A percentile compares a stretch with the other conserved stretches of the same genome.
Evolutionary conservation across 2,329 filamentous ascomycete genomes (phyloP).

Genomic region (Sporothrix pseudoabietina): DNA sequence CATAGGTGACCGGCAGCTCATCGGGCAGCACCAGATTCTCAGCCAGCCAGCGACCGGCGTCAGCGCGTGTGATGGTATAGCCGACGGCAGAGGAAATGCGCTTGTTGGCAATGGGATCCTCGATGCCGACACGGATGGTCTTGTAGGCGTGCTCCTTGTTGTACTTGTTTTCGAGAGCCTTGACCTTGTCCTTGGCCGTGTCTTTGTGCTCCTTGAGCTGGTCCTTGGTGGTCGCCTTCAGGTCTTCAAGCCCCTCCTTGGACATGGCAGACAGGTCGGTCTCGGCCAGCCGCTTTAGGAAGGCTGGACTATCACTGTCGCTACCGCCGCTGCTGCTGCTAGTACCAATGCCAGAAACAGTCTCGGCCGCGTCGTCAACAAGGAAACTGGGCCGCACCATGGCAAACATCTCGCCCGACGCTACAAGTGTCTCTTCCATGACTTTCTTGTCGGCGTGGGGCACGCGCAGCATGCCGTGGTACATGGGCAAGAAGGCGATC

Average conservation of each 20-base stretch:
- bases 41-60: conserved; percentile 48
- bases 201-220: neutral
- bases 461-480: conserved; percentile 43
- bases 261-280: neutral
- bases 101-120: conserved; percentile 40
- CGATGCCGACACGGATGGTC: conserved; percentile 35
- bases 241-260: neutral
- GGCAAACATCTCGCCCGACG: conserved; percentile 33
- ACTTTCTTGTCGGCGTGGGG: conserved; percentile 50
- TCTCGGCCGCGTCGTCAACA: conserved; percentile 33
- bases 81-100: conserved; percentile 44
- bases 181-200: neutral
- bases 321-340: neutral
- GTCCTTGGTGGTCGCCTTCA: conserved; percentile 8
- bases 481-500: conserved; percentile 46
- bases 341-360: neutral
- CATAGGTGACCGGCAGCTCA: conserved; percentile 12
- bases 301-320: neutral
- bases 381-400: conserved; percentile 36
- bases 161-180: conserved; percentile 1
- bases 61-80: conserved; percentile 47
- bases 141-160: conserved; percentile 16
- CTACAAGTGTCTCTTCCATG: conserved; percentile 47
- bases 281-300: neutral
- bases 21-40: conserved; percentile 34